A percentile compares a stretch with the other conserved stretches of the same genome.
Evolutionary conservation across 1,284 basidiomycete genomes (phyloP).

Genomic region (Tilletia setariae): DNA sequence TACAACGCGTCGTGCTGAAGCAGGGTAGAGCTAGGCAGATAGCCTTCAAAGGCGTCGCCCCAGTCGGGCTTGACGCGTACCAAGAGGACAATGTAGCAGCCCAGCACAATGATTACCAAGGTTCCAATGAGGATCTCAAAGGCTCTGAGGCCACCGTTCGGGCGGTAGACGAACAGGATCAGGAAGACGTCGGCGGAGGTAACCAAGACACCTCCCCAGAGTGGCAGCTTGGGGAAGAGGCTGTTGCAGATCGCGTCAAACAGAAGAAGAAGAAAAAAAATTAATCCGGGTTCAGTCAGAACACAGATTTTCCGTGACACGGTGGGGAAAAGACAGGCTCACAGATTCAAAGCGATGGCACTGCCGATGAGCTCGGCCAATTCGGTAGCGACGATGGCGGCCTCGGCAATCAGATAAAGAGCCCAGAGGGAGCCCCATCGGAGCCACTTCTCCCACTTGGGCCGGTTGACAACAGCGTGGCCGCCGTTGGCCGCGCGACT

Average conservation of each 20-base stretch:
- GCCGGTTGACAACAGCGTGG: slow-evolving; percentile 4
- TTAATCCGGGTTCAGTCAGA: no score
- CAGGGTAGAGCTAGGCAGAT: slow-evolving; percentile 68
- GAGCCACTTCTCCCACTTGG: slow-evolving; percentile 61
- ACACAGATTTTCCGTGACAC: no score
- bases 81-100: slow-evolving; percentile 78
- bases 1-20: slow-evolving; percentile 67
- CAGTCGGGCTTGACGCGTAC: slow-evolving; percentile 72
- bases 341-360: slow-evolving; percentile 73
- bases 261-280: no score
- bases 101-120: slow-evolving; percentile 57
- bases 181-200: slow-evolving; percentile 80
- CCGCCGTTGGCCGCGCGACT: neutral
- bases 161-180: slow-evolving; percentile 59
- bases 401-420: slow-evolving; percentile 64
- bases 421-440: slow-evolving; percentile 60
- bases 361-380: slow-evolving; percentile 70
- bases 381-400: slow-evolving; percentile 67
- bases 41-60: slow-evolving; percentile 78
- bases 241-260: slow-evolving; percentile 33
- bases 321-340: slow-evolving; percentile 23
- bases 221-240: slow-evolving; percentile 68
- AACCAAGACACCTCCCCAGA: slow-evolving; percentile 63
- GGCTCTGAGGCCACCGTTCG: slow-evolving; percentile 49
- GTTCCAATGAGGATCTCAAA: slow-evolving; percentile 71